Evolutionary conservation across 148 eudicot genomes (phyloP).

Genomic region (Rhododendron henanense): DNA sequence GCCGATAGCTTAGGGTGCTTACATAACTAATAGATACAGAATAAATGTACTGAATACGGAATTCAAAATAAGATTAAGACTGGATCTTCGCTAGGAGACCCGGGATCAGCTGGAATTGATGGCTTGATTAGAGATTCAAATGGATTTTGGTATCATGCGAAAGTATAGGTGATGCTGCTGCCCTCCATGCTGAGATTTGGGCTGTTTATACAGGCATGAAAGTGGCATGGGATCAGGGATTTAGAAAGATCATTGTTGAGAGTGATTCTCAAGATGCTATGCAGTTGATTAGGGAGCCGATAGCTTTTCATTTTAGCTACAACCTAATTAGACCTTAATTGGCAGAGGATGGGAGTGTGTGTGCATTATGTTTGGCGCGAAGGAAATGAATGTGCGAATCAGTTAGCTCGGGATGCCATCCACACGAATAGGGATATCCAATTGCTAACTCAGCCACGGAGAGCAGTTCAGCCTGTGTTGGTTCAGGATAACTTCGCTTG

Average conservation of each 20-base stretch:
- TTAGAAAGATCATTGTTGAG: not conserved
- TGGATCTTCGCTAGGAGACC: not conserved
- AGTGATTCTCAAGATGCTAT: not conserved
- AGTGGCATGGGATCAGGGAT: not conserved
- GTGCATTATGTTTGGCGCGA: no score
- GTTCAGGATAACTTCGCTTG: not conserved
- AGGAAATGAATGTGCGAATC: no score
- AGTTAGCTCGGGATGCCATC: no score
- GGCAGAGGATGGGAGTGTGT: no score
- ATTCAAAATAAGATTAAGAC: not conserved
- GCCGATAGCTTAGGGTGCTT: not conserved
- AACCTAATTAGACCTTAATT: no score
- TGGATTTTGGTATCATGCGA: not conserved
- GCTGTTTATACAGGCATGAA: not conserved
- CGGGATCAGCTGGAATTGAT: not conserved
- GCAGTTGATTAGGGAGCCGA: not conserved
- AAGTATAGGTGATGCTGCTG: not conserved
- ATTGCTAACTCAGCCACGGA: not conserved
- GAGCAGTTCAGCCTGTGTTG: not conserved
- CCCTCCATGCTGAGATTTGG: not conserved
- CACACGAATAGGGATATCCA: not conserved
- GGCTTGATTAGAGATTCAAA: not conserved
- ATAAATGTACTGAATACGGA: not conserved
- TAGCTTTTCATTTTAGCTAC: no score
- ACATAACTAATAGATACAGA: not conserved